Percentiles rank a stretch among this genome's conserved stretches.
These are phyloP conservation scores for Serendipita vermifera DNA, from an alignment of 768 basidiomycete genomes.

Conservation along the genomic window DNA sequence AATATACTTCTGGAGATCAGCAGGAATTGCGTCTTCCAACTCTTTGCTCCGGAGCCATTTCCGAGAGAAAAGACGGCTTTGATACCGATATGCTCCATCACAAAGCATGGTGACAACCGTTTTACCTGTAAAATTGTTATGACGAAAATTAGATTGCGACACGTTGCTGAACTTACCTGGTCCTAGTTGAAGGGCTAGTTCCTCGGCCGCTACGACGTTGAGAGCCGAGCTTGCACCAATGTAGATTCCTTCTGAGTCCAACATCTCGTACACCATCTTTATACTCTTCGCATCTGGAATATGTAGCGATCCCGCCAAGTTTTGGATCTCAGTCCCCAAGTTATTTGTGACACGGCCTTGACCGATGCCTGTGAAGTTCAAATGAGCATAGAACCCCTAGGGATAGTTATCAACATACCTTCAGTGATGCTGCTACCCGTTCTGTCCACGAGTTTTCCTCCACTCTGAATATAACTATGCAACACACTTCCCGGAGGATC, in stretches of 20 bases:
- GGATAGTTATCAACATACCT: constrained; percentile 35
- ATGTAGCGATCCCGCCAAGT: constrained; percentile 70
- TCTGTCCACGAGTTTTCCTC: constrained; percentile 63
- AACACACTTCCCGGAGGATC: constrained; percentile 95
- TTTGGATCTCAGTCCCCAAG: constrained; percentile 63
- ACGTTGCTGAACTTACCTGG: constrained; percentile 40
- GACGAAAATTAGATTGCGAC: neutral
- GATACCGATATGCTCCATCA: constrained; percentile 96
- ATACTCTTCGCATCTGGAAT: constrained; percentile 85
- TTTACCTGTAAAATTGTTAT: constrained; percentile 37
- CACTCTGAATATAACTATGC: constrained; percentile 67
- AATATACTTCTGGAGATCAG: constrained; percentile 75
- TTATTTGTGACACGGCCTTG: constrained; percentile 94
- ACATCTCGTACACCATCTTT: constrained; percentile 81
- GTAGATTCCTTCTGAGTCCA: constrained; percentile 89
- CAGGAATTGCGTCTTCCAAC: constrained; percentile 64
- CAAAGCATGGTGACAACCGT: constrained; percentile 80
- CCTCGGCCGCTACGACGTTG: constrained; percentile 87
- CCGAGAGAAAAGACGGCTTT: constrained; percentile 89
- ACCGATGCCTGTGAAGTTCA: constrained; percentile 67
- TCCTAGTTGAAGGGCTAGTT: constrained; percentile 74
- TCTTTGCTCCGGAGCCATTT: constrained; percentile 79
- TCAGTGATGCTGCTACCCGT: constrained; percentile 84
- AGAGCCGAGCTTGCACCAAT: constrained; percentile 87
- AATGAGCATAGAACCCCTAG: neutral